A percentile compares a stretch with the other conserved stretches of the same genome.
Conservation (phyloP, 2,329 filamentous ascomycete species). For the Thermoascus crustaceus region DNA sequence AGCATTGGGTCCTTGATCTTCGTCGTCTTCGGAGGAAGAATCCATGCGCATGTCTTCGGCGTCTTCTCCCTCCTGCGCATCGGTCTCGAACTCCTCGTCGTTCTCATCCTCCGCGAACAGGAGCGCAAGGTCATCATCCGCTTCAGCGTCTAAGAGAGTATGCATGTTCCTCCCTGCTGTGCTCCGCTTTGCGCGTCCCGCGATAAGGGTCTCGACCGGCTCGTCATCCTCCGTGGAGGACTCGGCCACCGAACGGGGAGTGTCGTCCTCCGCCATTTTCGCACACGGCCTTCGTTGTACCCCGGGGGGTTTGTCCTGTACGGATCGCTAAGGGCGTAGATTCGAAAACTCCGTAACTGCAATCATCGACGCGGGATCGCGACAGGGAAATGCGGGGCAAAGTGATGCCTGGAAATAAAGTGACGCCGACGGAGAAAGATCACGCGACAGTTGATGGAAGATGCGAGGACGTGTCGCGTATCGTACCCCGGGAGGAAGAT, state of each 20-base stretch:
- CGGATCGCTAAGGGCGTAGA: neutral
- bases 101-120: conserved; percentile 57
- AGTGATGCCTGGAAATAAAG: no score
- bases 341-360: no score
- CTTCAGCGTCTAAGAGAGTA: conserved; percentile 65
- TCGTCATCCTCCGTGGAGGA: conserved; percentile 17
- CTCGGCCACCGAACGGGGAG: conserved; percentile 18
- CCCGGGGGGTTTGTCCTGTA: neutral
- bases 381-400: no score
- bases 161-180: conserved; percentile 82
- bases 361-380: no score
- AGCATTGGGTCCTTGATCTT: conserved; percentile 55
- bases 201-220: conserved; percentile 24
- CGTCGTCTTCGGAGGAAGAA: conserved; percentile 75
- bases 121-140: conserved; percentile 58
- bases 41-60: conserved; percentile 77
- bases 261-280: conserved; percentile 19
- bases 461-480: neutral
- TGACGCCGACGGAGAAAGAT: conserved; percentile 1
- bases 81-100: conserved; percentile 36
- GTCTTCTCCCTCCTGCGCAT: conserved; percentile 38
- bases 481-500: conserved; percentile 2
- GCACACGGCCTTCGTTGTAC: conserved; percentile 8
- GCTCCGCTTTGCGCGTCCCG: conserved; percentile 59
- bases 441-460: conserved; percentile 1